Percentiles rank a stretch among this genome's conserved stretches.
These are phyloP conservation scores for Blastobotrys illinoisensis DNA, from an alignment of 1,139 yeast species.

Conservation along the genomic window DNA sequence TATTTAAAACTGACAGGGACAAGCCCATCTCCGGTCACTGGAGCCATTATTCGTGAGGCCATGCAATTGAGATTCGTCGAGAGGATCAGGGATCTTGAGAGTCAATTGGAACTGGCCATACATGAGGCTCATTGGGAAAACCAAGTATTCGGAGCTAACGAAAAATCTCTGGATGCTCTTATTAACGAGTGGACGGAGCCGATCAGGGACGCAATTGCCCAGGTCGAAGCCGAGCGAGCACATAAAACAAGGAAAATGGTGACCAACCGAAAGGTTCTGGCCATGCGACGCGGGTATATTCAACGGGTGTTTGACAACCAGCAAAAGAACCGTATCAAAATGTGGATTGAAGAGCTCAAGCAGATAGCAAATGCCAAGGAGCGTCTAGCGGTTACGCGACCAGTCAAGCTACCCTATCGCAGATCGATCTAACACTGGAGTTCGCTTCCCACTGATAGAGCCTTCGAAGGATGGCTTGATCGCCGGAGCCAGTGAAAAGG, in stretches of 20 bases:
- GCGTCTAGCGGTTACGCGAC: neutral
- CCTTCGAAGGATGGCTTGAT: too few species aligned
- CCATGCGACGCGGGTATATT: neutral
- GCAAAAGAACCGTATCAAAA: constrained; percentile 1
- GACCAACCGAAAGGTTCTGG: constrained; percentile 8
- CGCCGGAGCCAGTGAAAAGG: neutral
- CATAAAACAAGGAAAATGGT: constrained; percentile 1
- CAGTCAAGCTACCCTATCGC: neutral
- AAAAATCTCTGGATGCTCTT: neutral
- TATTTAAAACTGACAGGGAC: constrained; percentile 16
- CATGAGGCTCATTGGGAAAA: constrained; percentile 18
- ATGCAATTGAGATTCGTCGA: constrained; percentile 2
- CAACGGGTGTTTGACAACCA: constrained; percentile 7
- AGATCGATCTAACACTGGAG: neutral
- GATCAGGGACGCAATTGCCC: constrained; percentile 3
- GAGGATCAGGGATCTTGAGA: constrained; percentile 9
- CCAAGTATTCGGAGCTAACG: neutral
- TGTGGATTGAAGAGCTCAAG: constrained; percentile 8
- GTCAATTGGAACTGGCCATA: constrained; percentile 10
- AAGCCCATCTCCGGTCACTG: constrained; percentile 6
- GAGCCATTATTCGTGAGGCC: constrained; percentile 8
- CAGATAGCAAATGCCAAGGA: neutral
- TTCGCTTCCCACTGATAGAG: neutral
- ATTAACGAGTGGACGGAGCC: constrained; percentile 4
- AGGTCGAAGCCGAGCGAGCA: neutral